Percentiles rank a stretch among this genome's conserved stretches.
phyloP scores from a whole-genome alignment of 1,284 basidiomycete species.

The Ustilago curta region DNA sequence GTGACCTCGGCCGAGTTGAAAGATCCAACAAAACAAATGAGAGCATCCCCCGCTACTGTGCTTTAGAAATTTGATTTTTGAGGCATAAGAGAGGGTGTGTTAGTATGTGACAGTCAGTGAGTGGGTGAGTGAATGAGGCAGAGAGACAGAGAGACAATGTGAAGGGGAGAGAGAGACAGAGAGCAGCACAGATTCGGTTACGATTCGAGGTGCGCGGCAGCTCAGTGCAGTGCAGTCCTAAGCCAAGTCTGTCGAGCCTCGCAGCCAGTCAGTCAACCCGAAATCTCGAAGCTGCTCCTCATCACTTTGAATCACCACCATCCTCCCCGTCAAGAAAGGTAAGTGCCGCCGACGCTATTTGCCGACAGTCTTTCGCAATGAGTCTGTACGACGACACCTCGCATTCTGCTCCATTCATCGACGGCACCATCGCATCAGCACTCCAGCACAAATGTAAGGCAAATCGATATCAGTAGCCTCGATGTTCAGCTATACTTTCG shows the following conservation, averaged over 20 bases:
- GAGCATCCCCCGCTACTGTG: neutral
- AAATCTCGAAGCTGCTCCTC: slow-evolving; percentile 17
- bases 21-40: neutral
- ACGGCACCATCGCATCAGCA: slow-evolving; percentile 1
- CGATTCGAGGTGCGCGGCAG: neutral
- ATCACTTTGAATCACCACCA: slow-evolving; percentile 49
- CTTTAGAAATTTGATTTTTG: slow-evolving; percentile 6
- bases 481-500: neutral
- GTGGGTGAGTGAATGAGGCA: no score
- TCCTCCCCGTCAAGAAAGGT: slow-evolving; percentile 50
- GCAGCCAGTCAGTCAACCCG: no score
- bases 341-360: slow-evolving; percentile 19
- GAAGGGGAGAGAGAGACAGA: no score
- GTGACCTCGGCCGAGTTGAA: slow-evolving; percentile 16
- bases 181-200: neutral
- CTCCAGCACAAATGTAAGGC: neutral
- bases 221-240: neutral
- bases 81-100: neutral
- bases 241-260: no score
- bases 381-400: neutral
- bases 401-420: neutral
- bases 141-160: no score
- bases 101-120: no score
- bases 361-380: slow-evolving; percentile 26
- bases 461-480: neutral